These are phyloP conservation scores for Dendrothele bispora DNA, from an alignment of 768 basidiomycete species.

Conservation along the genomic window DNA sequence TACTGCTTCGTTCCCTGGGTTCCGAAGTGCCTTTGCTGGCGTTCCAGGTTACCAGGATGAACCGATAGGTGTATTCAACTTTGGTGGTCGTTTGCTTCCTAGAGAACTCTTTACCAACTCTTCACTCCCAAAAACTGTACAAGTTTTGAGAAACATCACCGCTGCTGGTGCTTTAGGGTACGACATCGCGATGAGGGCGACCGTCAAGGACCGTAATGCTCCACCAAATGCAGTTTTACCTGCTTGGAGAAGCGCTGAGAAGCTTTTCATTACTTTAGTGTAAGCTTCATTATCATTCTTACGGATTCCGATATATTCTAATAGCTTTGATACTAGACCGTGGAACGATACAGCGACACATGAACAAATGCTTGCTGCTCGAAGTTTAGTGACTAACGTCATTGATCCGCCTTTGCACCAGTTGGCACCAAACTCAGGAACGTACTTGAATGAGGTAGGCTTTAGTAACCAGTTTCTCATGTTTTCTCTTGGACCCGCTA, in stretches of 20 bases:
- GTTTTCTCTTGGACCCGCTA: background rate
- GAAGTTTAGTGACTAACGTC: conserved; percentile 1
- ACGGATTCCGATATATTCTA: too few species aligned
- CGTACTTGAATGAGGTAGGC: conserved; percentile 6
- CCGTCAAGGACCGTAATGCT: background rate
- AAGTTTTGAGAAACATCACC: background rate
- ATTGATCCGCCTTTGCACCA: conserved; percentile 1
- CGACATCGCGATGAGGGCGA: conserved; percentile 1
- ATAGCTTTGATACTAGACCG: background rate
- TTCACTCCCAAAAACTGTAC: conserved; percentile 1
- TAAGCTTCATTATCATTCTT: background rate
- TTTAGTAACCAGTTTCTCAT: background rate
- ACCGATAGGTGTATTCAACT: too few species aligned
- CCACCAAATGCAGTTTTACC: conserved; percentile 6
- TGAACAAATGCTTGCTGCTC: background rate
- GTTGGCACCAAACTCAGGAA: background rate
- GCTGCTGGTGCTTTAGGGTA: conserved; percentile 3
- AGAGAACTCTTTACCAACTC: background rate
- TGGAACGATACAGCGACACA: background rate
- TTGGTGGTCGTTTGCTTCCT: conserved; percentile 4
- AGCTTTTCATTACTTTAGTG: conserved; percentile 1
- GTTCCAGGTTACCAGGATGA: too few species aligned
- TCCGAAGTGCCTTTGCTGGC: too few species aligned
- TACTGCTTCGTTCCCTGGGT: too few species aligned
- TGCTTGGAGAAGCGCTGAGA: conserved; percentile 3